A percentile compares a stretch with the other conserved stretches of the same genome.
These are phyloP conservation scores for Chytriomyces hyalinus DNA, from an alignment of 192 early-diverging fungal species.

Conservation along the genomic window DNA sequence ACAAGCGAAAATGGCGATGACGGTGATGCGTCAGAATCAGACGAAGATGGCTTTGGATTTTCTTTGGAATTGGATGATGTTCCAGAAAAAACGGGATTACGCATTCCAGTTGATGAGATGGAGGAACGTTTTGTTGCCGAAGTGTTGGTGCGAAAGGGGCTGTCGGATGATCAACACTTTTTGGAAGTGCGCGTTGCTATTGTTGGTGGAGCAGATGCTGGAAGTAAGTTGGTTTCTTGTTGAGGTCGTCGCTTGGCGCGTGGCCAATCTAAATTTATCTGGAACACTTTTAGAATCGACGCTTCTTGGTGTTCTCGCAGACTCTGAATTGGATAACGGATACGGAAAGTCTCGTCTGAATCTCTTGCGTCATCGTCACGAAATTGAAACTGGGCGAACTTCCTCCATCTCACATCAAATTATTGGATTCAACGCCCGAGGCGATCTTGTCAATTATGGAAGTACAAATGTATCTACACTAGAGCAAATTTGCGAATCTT, in stretches of 20 bases:
- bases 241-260: not conserved
- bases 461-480: constrained; percentile 73
- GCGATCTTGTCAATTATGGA: constrained; percentile 79
- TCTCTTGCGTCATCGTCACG: constrained; percentile 88
- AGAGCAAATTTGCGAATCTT: constrained; percentile 83
- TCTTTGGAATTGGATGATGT: constrained; percentile 39
- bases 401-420: constrained; percentile 87
- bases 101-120: not conserved
- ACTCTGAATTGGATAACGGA: constrained; percentile 86
- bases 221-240: constrained; percentile 44
- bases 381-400: constrained; percentile 87
- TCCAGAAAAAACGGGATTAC: not conserved
- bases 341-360: constrained; percentile 82
- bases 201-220: constrained; percentile 78
- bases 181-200: constrained; percentile 84
- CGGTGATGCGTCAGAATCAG: constrained; percentile 7
- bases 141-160: constrained; percentile 69
- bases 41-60: constrained; percentile 38
- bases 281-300: constrained; percentile 68
- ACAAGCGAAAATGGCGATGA: not conserved
- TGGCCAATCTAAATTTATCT: not conserved
- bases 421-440: constrained; percentile 80
- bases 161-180: constrained; percentile 65
- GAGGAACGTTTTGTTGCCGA: constrained; percentile 71
- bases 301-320: constrained; percentile 78